Base-by-base conservation (phyloP, 352 stramenopile genomes). In the Pythium insidiosum region DNA sequence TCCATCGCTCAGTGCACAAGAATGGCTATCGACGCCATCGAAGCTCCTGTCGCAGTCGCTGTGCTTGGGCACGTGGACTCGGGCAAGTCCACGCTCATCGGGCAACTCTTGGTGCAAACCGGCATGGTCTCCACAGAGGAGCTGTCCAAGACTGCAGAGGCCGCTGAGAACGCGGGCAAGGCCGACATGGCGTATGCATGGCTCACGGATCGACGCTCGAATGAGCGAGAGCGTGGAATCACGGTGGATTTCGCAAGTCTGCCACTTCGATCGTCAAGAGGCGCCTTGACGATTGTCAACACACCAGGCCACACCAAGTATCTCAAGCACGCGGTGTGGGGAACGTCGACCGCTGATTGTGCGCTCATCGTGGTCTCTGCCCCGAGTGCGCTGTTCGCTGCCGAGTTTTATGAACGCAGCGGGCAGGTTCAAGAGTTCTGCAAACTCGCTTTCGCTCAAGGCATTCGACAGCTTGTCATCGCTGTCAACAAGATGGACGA, bases 401-500 rank as follows among this genome's bases (percentile, higher is more conserved):
- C 66, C 44, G 93, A 91, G 61, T 97, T 98, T 56, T 84, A 73
- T 13, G 87, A 96, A 63, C 77, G 97, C 40, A 43, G 21, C 6
- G 94, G 93, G 39, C 87, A 98, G 69, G 98, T 91, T 0, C 76
- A 88, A 22, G 95, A 99, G 63, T 90, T 98, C 71, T 92, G 94
- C 25, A 68, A 98, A 25, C 64, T 99, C 7, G 95, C 94, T 7
- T 98, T 97, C 65, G 98, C 92, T 10, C 74, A 99, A 16, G 96
- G 97, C 50, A 90, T 99, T 42, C 97, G 97, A 68, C 94, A 99
- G 73, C 95, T 99, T 72, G 90, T 99, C 66, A 94, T 99, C 13
- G 91, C 75, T 25, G 75, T 98, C 21, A 99, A 99, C 83, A 99
- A 99, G 75, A 99, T 99, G 95, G 95, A 99, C 70, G 86, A 97